Evolutionary conservation across 2,329 filamentous ascomycete species (phyloP), one percentile per base, ranked within the genome.

Genomic region (Penicillium capsulatum): DNA sequence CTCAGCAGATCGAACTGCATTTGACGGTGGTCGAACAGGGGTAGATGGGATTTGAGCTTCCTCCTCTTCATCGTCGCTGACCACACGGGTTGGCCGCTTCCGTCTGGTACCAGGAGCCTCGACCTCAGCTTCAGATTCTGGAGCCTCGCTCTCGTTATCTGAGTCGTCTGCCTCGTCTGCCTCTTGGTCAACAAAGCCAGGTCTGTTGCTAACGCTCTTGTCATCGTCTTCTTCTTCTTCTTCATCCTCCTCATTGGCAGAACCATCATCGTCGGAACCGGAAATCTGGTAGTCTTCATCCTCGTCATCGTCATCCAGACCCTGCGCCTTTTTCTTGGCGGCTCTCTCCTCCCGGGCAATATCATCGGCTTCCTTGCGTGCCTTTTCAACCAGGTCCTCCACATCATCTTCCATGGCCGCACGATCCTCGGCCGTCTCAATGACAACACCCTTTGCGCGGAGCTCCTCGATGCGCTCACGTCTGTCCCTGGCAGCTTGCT

Each of bases 401-500:
- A 95, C 80, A 43, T 90, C 81, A 41, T 85, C 81, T 63, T 88
- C 80, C 60, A 94, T 84, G 22, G 80, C 79, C 58, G 90, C 85
- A 14, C 86, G 80, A 62, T 98, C 90, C 64, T 96, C 91, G 2
- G 83, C 80, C 0, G 86, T 95, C 61, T 90, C 84, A 13, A 97
- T 73, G 16, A 84, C 71, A 17, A 96, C 76, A 6, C 92, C 92
- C 64, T 85, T 88, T 8, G 84, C 82, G 55, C 79, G 81, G 28
- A 98, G 75, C 51, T 82, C 76, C 40, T 87, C 80, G 14, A 97
- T 75, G 39, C 83, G 83, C 51, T 86, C 82, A 44, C 86, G 79
- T 37, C 87, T 81, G 61, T 92, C 88, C 29, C 77, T 66, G 44
- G 80, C 80, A 31, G 89, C 90, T 64, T 98, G 92, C 44, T 84